These are phyloP conservation scores for Colletotrichum endophyticum DNA, from an alignment of 2,329 filamentous ascomycete genomes.

Conservation along the genomic window DNA sequence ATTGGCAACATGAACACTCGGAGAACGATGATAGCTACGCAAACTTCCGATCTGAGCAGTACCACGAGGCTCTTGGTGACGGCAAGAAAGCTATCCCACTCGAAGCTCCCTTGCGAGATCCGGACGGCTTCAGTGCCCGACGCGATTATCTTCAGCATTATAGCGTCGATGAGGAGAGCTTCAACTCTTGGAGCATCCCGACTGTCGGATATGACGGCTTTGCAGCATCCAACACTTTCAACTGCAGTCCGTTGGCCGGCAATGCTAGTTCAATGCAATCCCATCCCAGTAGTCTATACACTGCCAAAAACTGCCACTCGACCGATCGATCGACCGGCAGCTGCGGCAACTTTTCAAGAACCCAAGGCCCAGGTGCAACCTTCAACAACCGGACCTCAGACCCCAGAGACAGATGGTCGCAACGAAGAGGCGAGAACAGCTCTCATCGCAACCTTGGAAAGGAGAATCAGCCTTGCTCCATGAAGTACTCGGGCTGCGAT, in stretches of 20 bases:
- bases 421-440: neutral
- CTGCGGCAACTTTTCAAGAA: neutral
- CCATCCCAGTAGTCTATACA: neutral
- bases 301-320: neutral
- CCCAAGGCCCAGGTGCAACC: no score
- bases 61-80: slow-evolving; percentile 4
- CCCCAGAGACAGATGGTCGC: neutral
- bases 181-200: slow-evolving; percentile 10
- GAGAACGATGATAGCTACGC: neutral
- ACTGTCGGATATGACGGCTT: neutral
- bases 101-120: slow-evolving; percentile 2
- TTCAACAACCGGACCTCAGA: neutral
- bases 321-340: neutral
- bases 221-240: neutral
- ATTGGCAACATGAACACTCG: slow-evolving; percentile 15
- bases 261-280: neutral
- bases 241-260: neutral
- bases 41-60: slow-evolving; percentile 9
- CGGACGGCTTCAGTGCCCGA: slow-evolving; percentile 3
- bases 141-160: neutral
- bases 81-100: slow-evolving; percentile 15
- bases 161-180: slow-evolving; percentile 9
- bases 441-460: neutral
- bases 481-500: neutral
- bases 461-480: neutral